Conservation (phyloP, 2,329 filamentous ascomycete species). For the Claviceps africana region DNA sequence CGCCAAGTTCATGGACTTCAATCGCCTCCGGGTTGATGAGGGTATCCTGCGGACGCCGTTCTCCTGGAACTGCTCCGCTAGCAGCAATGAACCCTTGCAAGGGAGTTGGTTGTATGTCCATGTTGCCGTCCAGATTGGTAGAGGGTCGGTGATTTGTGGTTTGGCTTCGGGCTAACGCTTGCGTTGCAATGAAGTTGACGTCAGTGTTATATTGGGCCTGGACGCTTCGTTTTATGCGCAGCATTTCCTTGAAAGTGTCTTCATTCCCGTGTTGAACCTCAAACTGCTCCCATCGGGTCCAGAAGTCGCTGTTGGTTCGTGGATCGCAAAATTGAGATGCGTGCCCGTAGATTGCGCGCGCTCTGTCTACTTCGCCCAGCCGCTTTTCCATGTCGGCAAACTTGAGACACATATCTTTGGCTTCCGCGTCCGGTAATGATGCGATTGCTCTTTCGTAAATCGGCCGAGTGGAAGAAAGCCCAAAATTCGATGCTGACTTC, state of each 20-base stretch:
- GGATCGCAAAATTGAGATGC: conserved; percentile 96
- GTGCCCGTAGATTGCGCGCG: conserved; percentile 89
- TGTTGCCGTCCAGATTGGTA: conserved; percentile 73
- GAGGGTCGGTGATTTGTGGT: conserved; percentile 32
- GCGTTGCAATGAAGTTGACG: conserved; percentile 94
- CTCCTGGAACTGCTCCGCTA: conserved; percentile 56
- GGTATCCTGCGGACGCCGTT: conserved; percentile 20
- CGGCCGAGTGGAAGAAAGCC: conserved; percentile 79
- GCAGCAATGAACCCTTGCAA: conserved; percentile 86
- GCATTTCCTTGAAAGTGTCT: conserved; percentile 98
- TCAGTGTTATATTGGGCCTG: conserved; percentile 98
- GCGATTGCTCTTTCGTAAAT: conserved; percentile 96
- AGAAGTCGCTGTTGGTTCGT: conserved; percentile 76
- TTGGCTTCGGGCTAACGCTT: conserved; percentile 79
- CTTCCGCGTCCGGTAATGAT: conserved; percentile 82
- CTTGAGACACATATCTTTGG: conserved; percentile 95
- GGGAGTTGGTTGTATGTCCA: conserved; percentile 79
- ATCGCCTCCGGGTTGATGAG: conserved; percentile 73
- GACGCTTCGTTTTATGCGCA: conserved; percentile 91
- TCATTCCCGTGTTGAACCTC: conserved; percentile 98
- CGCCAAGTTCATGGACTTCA: conserved; percentile 60
- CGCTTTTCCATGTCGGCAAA: conserved; percentile 95
- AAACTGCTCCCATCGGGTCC: conserved; percentile 94
- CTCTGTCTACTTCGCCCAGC: conserved; percentile 85
- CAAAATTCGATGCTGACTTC: conserved; percentile 95